These are phyloP conservation scores for Coniochaeta sp. DNA, from an alignment of 2,329 filamentous ascomycete species.

Conservation along the genomic window DNA sequence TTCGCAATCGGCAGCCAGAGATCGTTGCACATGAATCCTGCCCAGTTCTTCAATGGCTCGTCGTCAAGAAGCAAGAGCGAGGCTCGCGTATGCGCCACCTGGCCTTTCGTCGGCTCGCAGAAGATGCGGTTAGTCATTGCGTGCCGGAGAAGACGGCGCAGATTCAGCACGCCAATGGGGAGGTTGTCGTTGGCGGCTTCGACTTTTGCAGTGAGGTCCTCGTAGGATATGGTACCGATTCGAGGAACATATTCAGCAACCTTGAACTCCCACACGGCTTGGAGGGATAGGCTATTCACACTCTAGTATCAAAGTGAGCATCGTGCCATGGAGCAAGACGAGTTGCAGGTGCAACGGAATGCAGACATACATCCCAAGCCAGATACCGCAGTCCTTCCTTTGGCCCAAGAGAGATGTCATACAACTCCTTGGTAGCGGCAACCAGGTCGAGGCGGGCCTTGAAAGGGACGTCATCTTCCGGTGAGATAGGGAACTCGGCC, in stretches of 20 bases:
- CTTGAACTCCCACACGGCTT: conserved; percentile 22
- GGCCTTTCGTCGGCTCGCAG: conserved; percentile 25
- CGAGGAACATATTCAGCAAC: conserved; percentile 21
- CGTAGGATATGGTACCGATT: conserved; percentile 17
- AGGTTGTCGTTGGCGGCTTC: conserved; percentile 1
- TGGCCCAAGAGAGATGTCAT: conserved; percentile 17
- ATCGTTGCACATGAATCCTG: conserved; percentile 17
- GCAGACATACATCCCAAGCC: conserved; percentile 19
- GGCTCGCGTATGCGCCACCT: conserved; percentile 29
- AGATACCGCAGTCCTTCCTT: conserved; percentile 16
- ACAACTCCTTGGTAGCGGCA: conserved; percentile 17
- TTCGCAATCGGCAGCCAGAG: conserved; percentile 19
- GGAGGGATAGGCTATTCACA: conserved; percentile 19
- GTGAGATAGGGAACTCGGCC: conserved; percentile 10
- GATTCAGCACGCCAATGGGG: conserved; percentile 12
- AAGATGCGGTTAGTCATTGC: conserved; percentile 32
- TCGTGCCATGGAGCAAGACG: background rate
- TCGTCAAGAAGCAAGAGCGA: conserved; percentile 19
- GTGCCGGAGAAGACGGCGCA: conserved; percentile 26
- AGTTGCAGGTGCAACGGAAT: background rate
- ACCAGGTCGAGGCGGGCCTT: conserved; percentile 12
- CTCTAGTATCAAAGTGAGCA: conserved; percentile 8
- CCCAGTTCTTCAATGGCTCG: conserved; percentile 20
- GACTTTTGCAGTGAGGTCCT: conserved; percentile 15
- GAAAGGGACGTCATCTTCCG: conserved; percentile 7